A percentile compares a stretch with the other conserved stretches of the same genome.
These are phyloP conservation scores for Sutorius eximius DNA, from an alignment of 1,284 basidiomycete genomes.

Conservation along the genomic window DNA sequence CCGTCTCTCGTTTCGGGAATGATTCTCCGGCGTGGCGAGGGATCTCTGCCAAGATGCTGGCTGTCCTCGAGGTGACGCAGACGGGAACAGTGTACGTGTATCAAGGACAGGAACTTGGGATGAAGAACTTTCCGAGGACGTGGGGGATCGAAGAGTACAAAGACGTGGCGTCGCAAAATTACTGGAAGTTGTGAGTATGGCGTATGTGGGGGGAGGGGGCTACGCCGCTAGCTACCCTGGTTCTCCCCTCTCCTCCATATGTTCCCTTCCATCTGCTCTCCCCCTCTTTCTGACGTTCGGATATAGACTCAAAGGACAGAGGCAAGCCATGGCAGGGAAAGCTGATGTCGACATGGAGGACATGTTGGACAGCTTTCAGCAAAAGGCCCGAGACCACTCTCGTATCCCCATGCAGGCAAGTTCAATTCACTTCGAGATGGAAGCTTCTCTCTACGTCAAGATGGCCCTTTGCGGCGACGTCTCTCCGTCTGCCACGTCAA, in stretches of 20 bases:
- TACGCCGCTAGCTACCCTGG: too few relatives aligned
- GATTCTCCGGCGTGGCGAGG: conserved; percentile 56
- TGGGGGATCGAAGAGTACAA: conserved; percentile 77
- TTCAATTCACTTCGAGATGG: not conserved
- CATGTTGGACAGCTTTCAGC: conserved; percentile 54
- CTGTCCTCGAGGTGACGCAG: conserved; percentile 59
- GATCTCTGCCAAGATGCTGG: conserved; percentile 62
- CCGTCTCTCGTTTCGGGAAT: conserved; percentile 65
- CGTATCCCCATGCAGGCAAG: conserved; percentile 64
- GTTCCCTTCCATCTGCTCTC: too few relatives aligned
- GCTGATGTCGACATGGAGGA: conserved; percentile 58
- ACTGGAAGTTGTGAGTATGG: conserved; percentile 40
- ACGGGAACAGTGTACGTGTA: conserved; percentile 72
- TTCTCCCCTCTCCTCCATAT: not conserved
- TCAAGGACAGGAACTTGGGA: conserved; percentile 73
- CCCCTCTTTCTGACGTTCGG: not conserved
- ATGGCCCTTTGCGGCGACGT: not conserved
- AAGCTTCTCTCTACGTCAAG: not conserved
- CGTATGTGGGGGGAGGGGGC: not conserved
- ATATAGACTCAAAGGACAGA: conserved; percentile 41
- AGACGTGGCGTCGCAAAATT: conserved; percentile 61
- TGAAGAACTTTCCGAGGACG: conserved; percentile 63
- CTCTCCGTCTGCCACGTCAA: not conserved
- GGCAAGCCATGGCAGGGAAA: conserved; percentile 37
- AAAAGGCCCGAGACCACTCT: conserved; percentile 70